Evolutionary conservation across 352 stramenopile genomes (phyloP), one percentile per base, ranked within the genome.

Genomic region (Phytophthora brassicae): DNA sequence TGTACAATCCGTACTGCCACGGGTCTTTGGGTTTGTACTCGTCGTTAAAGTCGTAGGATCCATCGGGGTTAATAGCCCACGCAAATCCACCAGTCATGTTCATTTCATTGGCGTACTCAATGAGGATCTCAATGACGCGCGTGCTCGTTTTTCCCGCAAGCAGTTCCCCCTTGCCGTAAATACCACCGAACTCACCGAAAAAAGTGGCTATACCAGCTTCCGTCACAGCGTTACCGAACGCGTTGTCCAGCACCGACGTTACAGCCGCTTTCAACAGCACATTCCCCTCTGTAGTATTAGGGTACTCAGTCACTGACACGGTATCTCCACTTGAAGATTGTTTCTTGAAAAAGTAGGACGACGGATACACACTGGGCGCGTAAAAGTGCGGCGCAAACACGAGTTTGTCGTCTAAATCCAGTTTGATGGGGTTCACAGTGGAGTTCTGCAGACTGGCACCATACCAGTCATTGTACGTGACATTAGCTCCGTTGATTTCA

Each of bases 351-450:
- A 90, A 92, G 66, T 92, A 94, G 19, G 71, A 63, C 9, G 75
- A 72, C 14, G 85, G 85, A 57, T 90, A 91, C 28, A 91, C 81
- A 39, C 77, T 89, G 0, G 81, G 81, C 29, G 85, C 90, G 68
- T 94, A 94, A 56, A 89, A 94, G 65, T 94, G 85, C 48, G 85
- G 85, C 8, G 81, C 85, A 33, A 79, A 94, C 50, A 91, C 85
- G 44, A 94, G 46, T 57, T 94, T 94, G 66, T 88, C 87, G 22
- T 66, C 41, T 35, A 66, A 75, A 6, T 68, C 50, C 17, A 94
- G 72, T 20, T 60, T 36, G 60, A 92, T 85, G 17, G 83, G 83
- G 63, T 91, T 89, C 51, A 74, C 45, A n/a, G 74, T 83, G 31
- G 76, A 79, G 53, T 91, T 89, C 60, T 90, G 78, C 46, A 94